These are phyloP conservation scores for Mortierella sp. DNA, from an alignment of 371 early-diverging fungal genomes.

Conservation along the genomic window DNA sequence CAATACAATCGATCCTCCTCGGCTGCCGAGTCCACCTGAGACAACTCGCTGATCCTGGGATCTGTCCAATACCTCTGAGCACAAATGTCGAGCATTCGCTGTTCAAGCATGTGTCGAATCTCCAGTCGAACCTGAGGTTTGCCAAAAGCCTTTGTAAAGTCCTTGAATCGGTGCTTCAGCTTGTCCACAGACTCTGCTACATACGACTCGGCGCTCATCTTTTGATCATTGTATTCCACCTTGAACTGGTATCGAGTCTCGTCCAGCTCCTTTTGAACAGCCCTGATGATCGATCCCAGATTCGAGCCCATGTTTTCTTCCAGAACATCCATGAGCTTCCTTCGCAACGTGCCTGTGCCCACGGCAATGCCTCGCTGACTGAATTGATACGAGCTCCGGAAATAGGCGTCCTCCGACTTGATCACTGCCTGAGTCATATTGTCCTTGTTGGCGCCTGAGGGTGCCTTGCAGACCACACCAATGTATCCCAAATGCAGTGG, in stretches of 20 bases:
- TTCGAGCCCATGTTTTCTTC: constrained; percentile 93
- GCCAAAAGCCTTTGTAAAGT: constrained; percentile 89
- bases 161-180: constrained; percentile 92
- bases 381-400: constrained; percentile 69
- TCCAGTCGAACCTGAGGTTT: constrained; percentile 90
- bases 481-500: constrained; percentile 97
- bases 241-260: constrained; percentile 97
- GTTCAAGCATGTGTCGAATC: constrained; percentile 90
- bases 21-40: constrained; percentile 63
- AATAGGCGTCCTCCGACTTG: constrained; percentile 77
- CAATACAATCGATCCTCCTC: constrained; percentile 73
- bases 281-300: constrained; percentile 83
- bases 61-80: constrained; percentile 94
- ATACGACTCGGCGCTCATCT: constrained; percentile 94
- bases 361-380: constrained; percentile 78
- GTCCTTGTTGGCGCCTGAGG: constrained; percentile 56
- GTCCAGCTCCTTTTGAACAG: constrained; percentile 92
- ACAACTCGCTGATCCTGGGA: constrained; percentile 72
- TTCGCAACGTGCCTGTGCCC: constrained; percentile 85
- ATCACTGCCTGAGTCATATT: constrained; percentile 74
- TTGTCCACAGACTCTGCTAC: constrained; percentile 93
- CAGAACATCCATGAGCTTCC: constrained; percentile 86
- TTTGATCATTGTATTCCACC: constrained; percentile 96
- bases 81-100: constrained; percentile 89
- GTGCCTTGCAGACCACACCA: constrained; percentile 93